Evolutionary conservation across 2,329 filamentous ascomycete species (phyloP), one percentile per base, ranked within the genome.

Genomic region (Alternaria sp.): DNA sequence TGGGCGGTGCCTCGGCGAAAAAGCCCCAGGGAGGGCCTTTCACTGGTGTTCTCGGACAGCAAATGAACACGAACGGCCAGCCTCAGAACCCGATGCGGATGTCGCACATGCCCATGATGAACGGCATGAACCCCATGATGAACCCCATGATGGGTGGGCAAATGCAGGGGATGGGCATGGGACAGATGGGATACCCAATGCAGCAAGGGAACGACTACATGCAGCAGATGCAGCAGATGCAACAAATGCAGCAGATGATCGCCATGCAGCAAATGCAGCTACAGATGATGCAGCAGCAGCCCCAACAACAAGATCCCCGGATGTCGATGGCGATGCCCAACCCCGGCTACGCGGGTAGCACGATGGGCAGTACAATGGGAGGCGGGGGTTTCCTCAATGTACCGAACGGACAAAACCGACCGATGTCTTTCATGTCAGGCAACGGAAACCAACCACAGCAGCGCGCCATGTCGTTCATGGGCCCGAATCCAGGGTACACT

Each of bases 181-280:
- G 72, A 15, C 68, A 67, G 32, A 77, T 76, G 74, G 72, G 69
- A 23, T 77, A 71, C 51, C 91, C 95, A 71, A 85, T 94, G 45
- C 90, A 94, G 69, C 91, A 96, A 85, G 90, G 88, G 7, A 90
- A 93, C 74, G 70, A 77, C 75, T 67, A 70, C 76, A 93, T 96
- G 90, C 93, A 97, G 90, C 93, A 97, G 78, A 94, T 96, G 91
- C 92, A 96, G 90, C 93, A 97, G 78, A 94, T 96, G 91, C 92
- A 96, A 77, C 93, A 77, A 44, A 76, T 76, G 69, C 75, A 78
- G 59, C 75, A 77, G 52, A 75, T 76, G 72, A 69, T 75, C 46
- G 74, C 73, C 10, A 74, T 76, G 66, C 75, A 77, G 51, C 74
- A 77, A 53, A 73, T 78, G 77, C 93, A 93, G 81, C 94, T 96